Evolutionary conservation across 2,329 filamentous ascomycete genomes (phyloP).

Genomic region (Diaporthe eres): DNA sequence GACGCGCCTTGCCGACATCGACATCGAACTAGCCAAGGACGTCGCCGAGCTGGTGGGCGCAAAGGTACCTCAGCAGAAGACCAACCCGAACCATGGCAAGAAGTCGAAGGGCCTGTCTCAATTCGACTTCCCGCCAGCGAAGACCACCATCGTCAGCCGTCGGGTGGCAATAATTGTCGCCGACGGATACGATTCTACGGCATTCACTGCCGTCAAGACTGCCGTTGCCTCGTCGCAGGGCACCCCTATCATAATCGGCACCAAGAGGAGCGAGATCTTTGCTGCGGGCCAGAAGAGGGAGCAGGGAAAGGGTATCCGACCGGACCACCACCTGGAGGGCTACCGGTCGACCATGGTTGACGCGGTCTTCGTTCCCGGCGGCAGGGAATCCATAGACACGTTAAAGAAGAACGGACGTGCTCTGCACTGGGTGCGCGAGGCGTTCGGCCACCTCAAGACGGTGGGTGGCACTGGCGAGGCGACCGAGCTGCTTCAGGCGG

Average conservation of each 20-base stretch:
- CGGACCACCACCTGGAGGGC: constrained; percentile 85
- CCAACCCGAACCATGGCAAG: constrained; percentile 74
- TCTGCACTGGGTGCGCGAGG: constrained; percentile 82
- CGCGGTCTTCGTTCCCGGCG: constrained; percentile 82
- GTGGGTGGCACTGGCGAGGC: constrained; percentile 83
- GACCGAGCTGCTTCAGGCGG: constrained; percentile 71
- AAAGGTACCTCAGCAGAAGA: constrained; percentile 66
- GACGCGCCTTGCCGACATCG: constrained; percentile 79
- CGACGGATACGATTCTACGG: constrained; percentile 79
- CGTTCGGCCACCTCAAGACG: constrained; percentile 85
- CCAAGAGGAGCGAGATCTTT: constrained; percentile 76
- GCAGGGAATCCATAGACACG: constrained; percentile 72
- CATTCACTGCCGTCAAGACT: constrained; percentile 76
- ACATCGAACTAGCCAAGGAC: constrained; percentile 75
- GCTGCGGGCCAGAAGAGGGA: constrained; percentile 70
- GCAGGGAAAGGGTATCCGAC: constrained; percentile 67
- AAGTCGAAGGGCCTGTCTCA: constrained; percentile 79
- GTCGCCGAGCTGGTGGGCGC: constrained; percentile 81
- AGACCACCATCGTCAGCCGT: constrained; percentile 78
- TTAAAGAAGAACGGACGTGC: constrained; percentile 80
- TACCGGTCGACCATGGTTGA: constrained; percentile 87
- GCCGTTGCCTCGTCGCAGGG: constrained; percentile 74
- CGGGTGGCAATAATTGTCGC: constrained; percentile 82
- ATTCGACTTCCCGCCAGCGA: constrained; percentile 73
- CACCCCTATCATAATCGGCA: constrained; percentile 79